phyloP scores from a whole-genome alignment of 257 asterid species.

The Catharanthus roseus region DNA sequence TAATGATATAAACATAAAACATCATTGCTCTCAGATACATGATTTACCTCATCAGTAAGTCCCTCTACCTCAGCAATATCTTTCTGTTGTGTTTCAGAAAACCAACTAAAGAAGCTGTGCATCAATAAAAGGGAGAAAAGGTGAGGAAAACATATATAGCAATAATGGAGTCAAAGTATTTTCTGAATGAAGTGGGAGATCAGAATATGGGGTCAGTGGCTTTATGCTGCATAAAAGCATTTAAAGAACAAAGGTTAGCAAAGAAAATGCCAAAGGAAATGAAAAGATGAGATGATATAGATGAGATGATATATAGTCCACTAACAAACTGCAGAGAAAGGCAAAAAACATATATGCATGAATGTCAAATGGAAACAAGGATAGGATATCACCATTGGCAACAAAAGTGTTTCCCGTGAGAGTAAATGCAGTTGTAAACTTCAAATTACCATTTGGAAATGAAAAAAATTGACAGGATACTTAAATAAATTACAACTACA shows the following conservation, averaged over 20 bases:
- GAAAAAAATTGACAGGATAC: neutral
- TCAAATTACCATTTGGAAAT: neutral
- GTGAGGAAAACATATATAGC: slow-evolving; percentile 11
- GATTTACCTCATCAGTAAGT: slow-evolving; percentile 43
- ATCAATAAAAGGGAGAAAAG: slow-evolving; percentile 16
- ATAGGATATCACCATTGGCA: neutral
- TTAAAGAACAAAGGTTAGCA: neutral
- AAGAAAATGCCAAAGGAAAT: neutral
- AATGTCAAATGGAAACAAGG: neutral
- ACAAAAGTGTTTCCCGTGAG: neutral
- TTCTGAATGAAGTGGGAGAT: neutral
- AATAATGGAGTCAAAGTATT: neutral
- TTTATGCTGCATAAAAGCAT: neutral
- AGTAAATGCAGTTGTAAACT: neutral
- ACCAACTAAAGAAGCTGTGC: slow-evolving; percentile 62
- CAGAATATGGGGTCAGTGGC: slow-evolving; percentile 1
- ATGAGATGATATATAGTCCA: neutral
- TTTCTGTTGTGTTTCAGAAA: slow-evolving; percentile 36
- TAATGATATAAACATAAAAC: neutral
- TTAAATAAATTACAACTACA: neutral
- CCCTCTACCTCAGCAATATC: slow-evolving; percentile 30
- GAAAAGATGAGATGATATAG: too few species aligned
- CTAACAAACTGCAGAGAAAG: neutral
- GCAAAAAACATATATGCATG: neutral
- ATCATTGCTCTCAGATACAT: slow-evolving; percentile 4